phyloP scores from a whole-genome alignment of 192 early-diverging fungal species.

The Backusella tuberculispora region DNA sequence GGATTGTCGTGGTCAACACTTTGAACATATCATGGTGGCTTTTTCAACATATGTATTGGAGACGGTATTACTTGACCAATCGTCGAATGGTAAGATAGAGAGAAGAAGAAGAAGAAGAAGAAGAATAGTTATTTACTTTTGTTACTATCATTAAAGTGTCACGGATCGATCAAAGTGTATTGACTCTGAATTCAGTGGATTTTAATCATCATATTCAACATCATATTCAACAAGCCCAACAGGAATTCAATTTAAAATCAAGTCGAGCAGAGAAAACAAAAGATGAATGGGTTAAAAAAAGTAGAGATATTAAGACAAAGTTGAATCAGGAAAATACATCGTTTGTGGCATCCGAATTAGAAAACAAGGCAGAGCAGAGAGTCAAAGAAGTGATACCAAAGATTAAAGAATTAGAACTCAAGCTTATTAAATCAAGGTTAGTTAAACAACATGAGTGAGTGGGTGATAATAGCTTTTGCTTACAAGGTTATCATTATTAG shows the following conservation, averaged over 20 bases:
- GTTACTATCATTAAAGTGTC: no score
- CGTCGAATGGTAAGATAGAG: not conserved
- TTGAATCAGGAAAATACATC: not conserved
- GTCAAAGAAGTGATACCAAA: conserved; percentile 1
- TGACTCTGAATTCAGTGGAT: not conserved
- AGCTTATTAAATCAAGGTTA: no score
- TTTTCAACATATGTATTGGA: conserved; percentile 21
- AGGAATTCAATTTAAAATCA: not conserved
- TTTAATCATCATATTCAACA: not conserved
- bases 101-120: not conserved
- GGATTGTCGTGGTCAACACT: conserved; percentile 24
- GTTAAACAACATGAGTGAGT: no score
- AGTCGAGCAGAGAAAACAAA: not conserved
- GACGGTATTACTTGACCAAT: not conserved
- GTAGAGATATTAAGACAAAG: not conserved
- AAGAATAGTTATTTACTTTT: no score
- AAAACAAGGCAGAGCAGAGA: not conserved
- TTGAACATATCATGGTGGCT: conserved; percentile 18
- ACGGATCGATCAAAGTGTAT: not conserved
- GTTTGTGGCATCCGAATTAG: not conserved
- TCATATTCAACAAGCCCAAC: not conserved
- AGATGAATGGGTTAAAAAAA: not conserved
- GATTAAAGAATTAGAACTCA: not conserved
- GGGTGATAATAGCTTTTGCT: no score
- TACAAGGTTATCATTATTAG: no score